A percentile compares a stretch with the other conserved stretches of the same genome.
These are phyloP conservation scores for Neonectria punicea DNA, from an alignment of 2,329 filamentous ascomycete genomes.

Conservation along the genomic window DNA sequence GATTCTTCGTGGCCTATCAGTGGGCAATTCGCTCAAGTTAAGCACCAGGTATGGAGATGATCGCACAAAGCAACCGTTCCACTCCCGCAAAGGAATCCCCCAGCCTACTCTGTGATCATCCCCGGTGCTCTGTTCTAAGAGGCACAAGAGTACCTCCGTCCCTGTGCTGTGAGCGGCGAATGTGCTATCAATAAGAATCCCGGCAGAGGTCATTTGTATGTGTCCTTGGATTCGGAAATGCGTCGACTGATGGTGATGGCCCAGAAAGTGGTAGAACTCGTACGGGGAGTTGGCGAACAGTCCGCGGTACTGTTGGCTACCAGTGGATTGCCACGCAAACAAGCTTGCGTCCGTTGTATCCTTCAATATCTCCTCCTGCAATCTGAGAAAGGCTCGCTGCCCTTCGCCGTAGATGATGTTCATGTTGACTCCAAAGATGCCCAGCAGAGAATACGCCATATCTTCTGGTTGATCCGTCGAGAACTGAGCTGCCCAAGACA, in stretches of 20 bases:
- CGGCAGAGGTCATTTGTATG: background rate
- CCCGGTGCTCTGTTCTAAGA: background rate
- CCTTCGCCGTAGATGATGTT: constrained; percentile 44
- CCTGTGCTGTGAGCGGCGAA: background rate
- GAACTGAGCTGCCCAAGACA: constrained; percentile 8
- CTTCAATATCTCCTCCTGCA: constrained; percentile 36
- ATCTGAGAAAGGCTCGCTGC: constrained; percentile 33
- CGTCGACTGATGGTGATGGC: too few species aligned
- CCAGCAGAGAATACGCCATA: constrained; percentile 43
- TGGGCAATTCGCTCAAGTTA: background rate
- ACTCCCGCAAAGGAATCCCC: background rate
- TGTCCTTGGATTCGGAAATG: background rate
- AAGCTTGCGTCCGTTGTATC: constrained; percentile 15
- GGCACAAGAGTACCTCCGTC: background rate
- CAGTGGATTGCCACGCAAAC: constrained; percentile 1
- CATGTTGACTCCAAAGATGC: constrained; percentile 44
- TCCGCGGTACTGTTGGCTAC: background rate
- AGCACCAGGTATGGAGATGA: background rate
- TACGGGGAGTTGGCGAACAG: background rate
- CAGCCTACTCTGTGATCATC: background rate
- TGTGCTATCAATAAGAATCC: background rate
- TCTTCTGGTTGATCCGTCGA: constrained; percentile 37
- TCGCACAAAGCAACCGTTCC: constrained; percentile 3
- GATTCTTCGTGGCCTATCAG: background rate
- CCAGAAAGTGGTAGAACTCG: background rate